Evolutionary conservation across 176 grass and related monocot species (phyloP), one percentile per base, ranked within the genome.

Genomic region (Lolium multiflorum): DNA sequence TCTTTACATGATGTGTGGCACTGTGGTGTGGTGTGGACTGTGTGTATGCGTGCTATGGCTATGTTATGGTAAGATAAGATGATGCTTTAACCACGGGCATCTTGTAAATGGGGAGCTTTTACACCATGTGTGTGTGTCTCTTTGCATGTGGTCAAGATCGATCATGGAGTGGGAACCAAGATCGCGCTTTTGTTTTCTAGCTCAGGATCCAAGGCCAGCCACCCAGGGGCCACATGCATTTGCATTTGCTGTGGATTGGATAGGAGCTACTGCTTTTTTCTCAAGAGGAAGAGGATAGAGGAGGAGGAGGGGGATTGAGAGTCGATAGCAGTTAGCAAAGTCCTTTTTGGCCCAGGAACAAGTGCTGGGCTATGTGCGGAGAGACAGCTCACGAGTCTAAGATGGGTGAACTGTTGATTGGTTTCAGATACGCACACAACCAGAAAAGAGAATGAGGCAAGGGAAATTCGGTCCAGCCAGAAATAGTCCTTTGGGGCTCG

Each of bases 121-220:
- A 46, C 69, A 72, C 18, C 39, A 76, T 76, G 47, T 74, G 47
- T 52, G 46, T 13, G 46, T 51, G 47, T 75, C 71, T 22, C 72
- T 75, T 75, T 75, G 72, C 73, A 76, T 76, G 73, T 76, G 73
- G 73, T 76, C 73, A 76, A 76, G 73, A 76, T 76, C 73, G 73
- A 54, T 76, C 73, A 54, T 76, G 73, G 73, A 18, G 73, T 76
- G 73, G 24, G 24, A 76, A 76, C 73, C 73, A 76, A 76, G 73
- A 76, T 76, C 49, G 24, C 47, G 24, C 73, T 76, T 76, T 76
- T 76, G 73, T 76, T 76, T 76, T 54, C 47, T 76, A 76, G 73
- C 73, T 31, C 73, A 31, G 73, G 73, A 76, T 76, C 73, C 73
- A 76, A 76, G 73, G 48, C 48, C 48, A 76, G 48, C 24, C 48